Evolutionary conservation across 2,329 filamentous ascomycete species (phyloP).

Genomic region (Pseudogymnoascus sp.): DNA sequence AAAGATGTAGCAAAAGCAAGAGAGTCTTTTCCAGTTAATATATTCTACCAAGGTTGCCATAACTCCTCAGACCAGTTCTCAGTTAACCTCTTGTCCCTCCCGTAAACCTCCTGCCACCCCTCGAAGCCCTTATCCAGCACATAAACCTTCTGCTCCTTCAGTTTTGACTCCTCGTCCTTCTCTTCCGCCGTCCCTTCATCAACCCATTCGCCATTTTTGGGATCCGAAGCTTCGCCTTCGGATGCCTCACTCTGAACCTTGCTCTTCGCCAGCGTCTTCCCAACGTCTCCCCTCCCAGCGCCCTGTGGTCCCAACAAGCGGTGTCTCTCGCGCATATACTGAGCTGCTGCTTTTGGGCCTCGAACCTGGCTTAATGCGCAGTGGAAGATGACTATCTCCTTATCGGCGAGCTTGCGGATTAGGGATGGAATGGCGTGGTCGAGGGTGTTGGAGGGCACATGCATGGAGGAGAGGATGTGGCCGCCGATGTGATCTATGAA

Average conservation of each 20-base stretch:
- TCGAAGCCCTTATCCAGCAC: constrained; percentile 79
- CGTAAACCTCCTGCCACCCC: constrained; percentile 80
- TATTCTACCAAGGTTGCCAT: constrained; percentile 44
- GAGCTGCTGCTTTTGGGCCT: constrained; percentile 73
- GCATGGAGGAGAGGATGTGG: constrained; percentile 69
- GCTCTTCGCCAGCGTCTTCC: constrained; percentile 17
- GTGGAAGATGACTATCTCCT: constrained; percentile 85
- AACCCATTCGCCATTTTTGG: constrained; percentile 24
- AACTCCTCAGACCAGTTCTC: constrained; percentile 78
- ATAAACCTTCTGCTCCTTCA: constrained; percentile 58
- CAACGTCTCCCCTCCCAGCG: constrained; percentile 15
- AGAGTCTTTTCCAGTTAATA: background rate
- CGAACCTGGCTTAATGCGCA: constrained; percentile 87
- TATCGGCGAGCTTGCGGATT: constrained; percentile 65
- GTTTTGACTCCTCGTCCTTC: constrained; percentile 20
- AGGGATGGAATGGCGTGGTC: constrained; percentile 74
- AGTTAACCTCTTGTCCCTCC: constrained; percentile 69
- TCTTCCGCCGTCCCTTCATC: constrained; percentile 18
- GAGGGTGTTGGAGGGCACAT: constrained; percentile 65
- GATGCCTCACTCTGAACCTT: constrained; percentile 19
- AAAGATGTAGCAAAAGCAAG: background rate
- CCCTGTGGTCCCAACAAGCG: constrained; percentile 29
- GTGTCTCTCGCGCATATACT: constrained; percentile 66
- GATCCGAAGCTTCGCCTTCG: constrained; percentile 27
- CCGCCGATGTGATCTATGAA: constrained; percentile 70